Evolutionary conservation across 1,284 basidiomycete genomes (phyloP).

Genomic region (Austropuccinia psidii): DNA sequence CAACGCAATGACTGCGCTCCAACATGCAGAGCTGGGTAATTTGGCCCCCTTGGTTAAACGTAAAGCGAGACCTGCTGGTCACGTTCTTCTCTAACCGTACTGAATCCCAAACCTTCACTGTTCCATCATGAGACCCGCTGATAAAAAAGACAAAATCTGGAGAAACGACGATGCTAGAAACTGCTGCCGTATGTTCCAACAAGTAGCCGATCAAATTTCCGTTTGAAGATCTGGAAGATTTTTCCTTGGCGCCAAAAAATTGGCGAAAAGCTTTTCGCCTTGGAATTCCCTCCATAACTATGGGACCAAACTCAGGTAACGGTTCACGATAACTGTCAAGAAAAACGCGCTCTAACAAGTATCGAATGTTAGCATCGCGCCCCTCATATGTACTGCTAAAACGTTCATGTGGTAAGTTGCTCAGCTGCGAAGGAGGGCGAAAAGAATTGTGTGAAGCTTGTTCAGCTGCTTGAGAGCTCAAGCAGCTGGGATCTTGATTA

Average conservation of each 20-base stretch:
- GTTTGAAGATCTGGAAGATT: slow-evolving; percentile 51
- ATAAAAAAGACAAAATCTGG: slow-evolving; percentile 93
- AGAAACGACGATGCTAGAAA: slow-evolving; percentile 75
- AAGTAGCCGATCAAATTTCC: slow-evolving; percentile 75
- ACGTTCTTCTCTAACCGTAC: slow-evolving; percentile 68
- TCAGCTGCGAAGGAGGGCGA: slow-evolving; percentile 17
- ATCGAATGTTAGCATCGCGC: slow-evolving; percentile 74
- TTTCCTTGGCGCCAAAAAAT: slow-evolving; percentile 44
- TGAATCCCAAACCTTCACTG: slow-evolving; percentile 75
- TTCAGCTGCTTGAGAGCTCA: slow-evolving; percentile 29
- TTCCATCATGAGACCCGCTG: slow-evolving; percentile 74
- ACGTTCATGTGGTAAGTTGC: neutral
- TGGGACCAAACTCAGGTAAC: slow-evolving; percentile 79
- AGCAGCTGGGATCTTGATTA: neutral
- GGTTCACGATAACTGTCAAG: slow-evolving; percentile 72
- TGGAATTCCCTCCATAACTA: slow-evolving; percentile 52
- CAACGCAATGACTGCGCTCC: slow-evolving; percentile 49
- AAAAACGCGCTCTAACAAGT: slow-evolving; percentile 73
- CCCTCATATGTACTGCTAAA: slow-evolving; percentile 58
- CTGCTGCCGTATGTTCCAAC: slow-evolving; percentile 68
- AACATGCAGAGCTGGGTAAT: slow-evolving; percentile 47
- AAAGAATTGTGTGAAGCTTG: slow-evolving; percentile 44
- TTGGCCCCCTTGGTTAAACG: slow-evolving; percentile 47
- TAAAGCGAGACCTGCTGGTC: slow-evolving; percentile 49
- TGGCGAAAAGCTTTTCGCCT: slow-evolving; percentile 50